Percentiles rank a stretch among this genome's conserved stretches.
Evolutionary conservation across 148 eudicot species (phyloP).

Genomic region (Heliosperma pusillum): DNA sequence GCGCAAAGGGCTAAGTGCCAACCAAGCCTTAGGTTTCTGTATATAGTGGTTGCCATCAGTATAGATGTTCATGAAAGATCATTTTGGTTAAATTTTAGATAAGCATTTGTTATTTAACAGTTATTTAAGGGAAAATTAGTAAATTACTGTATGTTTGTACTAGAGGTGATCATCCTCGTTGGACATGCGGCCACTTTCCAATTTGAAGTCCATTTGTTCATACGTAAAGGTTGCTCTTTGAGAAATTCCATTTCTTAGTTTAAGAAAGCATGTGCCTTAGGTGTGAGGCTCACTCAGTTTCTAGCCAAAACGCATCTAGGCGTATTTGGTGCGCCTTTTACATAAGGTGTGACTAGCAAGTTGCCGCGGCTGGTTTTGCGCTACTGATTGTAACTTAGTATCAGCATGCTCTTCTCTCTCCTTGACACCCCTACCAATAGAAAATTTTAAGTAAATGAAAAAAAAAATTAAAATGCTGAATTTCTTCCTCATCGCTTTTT

Average conservation of each 20-base stretch:
- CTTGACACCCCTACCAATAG: not conserved
- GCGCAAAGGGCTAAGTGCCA: not conserved
- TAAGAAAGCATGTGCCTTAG: no score
- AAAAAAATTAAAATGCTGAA: not conserved
- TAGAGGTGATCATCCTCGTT: not conserved
- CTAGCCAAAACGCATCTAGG: no score
- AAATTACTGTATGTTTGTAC: not conserved
- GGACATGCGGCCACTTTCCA: conserved; percentile 3
- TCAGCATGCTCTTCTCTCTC: not conserved
- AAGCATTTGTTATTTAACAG: not conserved
- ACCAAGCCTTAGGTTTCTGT: conserved; percentile 4
- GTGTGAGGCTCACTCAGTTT: no score
- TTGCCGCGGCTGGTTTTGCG: no score
- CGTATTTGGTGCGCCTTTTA: no score
- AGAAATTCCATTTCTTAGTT: no score
- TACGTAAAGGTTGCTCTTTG: not conserved
- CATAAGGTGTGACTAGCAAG: no score
- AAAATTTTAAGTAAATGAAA: not conserved
- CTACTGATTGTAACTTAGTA: not conserved
- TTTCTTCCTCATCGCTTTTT: conserved; percentile 4
- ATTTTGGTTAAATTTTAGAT: not conserved
- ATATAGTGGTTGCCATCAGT: not conserved
- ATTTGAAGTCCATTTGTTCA: not conserved
- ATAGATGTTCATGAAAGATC: not conserved
- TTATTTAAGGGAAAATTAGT: not conserved